Base-by-base conservation (phyloP, 2,329 filamentous ascomycete genomes). In the Phaeomoniella chlamydospora region DNA sequence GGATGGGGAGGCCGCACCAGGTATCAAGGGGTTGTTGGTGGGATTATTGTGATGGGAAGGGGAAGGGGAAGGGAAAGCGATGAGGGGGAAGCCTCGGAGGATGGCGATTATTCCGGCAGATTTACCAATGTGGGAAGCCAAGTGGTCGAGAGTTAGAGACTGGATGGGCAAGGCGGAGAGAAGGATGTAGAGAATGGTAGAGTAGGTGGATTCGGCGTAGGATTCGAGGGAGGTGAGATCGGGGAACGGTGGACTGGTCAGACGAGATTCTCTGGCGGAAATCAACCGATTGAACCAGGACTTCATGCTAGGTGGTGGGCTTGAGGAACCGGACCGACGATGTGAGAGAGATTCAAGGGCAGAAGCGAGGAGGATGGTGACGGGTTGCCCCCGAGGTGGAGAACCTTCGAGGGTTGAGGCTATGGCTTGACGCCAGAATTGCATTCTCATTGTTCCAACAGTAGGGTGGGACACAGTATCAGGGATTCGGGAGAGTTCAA, bases 51-150 rank as follows among this genome's bases (percentile, higher is more conserved):
- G 47, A 42, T 74, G 67, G 29, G 71, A 62, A 18, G 70, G 68
- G 14, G 72, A 63, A 3, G 74, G 68, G 1, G 74, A 67, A 0
- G 82, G 80, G 31, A 88, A 84, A 0, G 87, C 87, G n/a, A 96
- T 68, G 2, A 96, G 57, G 0, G 90, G 87, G 9, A 96, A 67
- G 1, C 90, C 88, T 29, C 88, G 72, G n/a, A 98, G 64, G 0
- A 94, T 72, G 1, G 88, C 80, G 2, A 77, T 70, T 37, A 98
- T 94, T 5, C 90, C 90, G 34, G 77, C 80, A 0, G 90, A 87
- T 53, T 98, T 98, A 36, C 90, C 90, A 39, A 96, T 82, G 55
- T 98, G 90, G 37, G 83, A 92, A 5, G 88, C 88, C 13, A 98
- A 67, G 59, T 98, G 90, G 50, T 98, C 90, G 30, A 86, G 75